phyloP scores from a whole-genome alignment of 352 stramenopile species.

The Peronospora tabacina region DNA sequence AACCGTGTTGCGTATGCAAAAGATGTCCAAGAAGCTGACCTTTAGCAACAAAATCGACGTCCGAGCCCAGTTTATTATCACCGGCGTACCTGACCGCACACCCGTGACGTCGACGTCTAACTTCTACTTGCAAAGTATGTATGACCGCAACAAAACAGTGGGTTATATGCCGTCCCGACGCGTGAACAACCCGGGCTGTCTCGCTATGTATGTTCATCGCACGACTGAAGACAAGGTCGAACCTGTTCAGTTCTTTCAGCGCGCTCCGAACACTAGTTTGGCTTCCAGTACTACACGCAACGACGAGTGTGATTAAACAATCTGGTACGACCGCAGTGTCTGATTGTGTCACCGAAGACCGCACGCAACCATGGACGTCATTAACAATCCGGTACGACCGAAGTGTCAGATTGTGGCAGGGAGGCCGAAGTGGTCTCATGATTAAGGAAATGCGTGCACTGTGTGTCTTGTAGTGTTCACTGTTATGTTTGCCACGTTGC shows the following conservation, averaged over 20 bases:
- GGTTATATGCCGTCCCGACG: slow-evolving; percentile 45
- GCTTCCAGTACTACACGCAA: slow-evolving; percentile 11
- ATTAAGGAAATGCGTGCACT: slow-evolving; percentile 2
- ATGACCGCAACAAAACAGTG: slow-evolving; percentile 57
- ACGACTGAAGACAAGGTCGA: slow-evolving; percentile 50
- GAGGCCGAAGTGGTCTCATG: not conserved
- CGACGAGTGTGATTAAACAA: not conserved
- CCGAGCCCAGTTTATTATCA: slow-evolving; percentile 59
- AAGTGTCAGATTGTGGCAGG: slow-evolving; percentile 8
- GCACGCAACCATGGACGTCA: not conserved
- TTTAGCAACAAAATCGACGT: slow-evolving; percentile 63
- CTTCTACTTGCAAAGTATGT: slow-evolving; percentile 67
- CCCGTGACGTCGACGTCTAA: slow-evolving; percentile 54
- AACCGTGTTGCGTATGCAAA: slow-evolving; percentile 50
- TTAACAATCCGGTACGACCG: slow-evolving; percentile 1
- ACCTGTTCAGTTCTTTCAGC: slow-evolving; percentile 62
- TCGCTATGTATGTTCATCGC: slow-evolving; percentile 49
- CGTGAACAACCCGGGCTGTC: slow-evolving; percentile 32
- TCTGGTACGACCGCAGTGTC: slow-evolving; percentile 11
- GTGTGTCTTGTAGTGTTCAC: slow-evolving; percentile 12
- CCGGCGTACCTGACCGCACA: slow-evolving; percentile 50
- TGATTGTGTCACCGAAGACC: slow-evolving; percentile 1
- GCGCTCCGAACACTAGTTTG: slow-evolving; percentile 12
- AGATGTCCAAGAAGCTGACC: slow-evolving; percentile 50
- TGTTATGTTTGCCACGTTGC: slow-evolving; percentile 2